A percentile compares a stretch with the other conserved stretches of the same genome.
Conservation (phyloP, 139 green algal species). For the Microglena sp. region DNA sequence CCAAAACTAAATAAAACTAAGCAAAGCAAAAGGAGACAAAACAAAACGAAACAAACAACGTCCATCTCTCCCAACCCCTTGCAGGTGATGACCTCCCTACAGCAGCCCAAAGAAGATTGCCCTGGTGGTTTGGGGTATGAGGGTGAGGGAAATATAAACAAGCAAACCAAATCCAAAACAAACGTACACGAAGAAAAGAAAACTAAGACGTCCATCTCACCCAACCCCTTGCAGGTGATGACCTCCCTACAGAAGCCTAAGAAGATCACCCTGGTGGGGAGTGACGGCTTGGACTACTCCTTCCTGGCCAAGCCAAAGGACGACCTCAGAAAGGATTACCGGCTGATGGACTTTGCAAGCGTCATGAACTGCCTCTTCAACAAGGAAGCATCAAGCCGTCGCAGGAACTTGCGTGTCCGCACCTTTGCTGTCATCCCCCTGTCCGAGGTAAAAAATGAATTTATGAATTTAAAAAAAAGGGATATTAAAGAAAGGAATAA, state of each 20-base stretch:
- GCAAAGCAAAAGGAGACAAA: too few relatives aligned
- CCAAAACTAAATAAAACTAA: too few relatives aligned
- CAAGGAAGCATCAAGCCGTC: constrained; percentile 37
- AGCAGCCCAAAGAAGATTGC: constrained; percentile 91
- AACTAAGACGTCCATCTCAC: too few relatives aligned
- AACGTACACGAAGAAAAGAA: too few relatives aligned
- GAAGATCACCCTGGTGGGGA: constrained; percentile 61
- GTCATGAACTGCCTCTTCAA: constrained; percentile 20
- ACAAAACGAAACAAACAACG: too few relatives aligned
- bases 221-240: constrained; percentile 49
- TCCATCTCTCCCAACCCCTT: too few relatives aligned
- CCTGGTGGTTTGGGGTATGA: too few relatives aligned
- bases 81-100: constrained; percentile 63
- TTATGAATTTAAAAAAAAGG: too few relatives aligned
- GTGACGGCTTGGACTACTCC: constrained; percentile 70
- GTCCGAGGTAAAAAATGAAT: constrained; percentile 59
- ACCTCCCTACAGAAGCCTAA: constrained; percentile 81
- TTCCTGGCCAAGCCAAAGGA: constrained; percentile 98
- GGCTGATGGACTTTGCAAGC: constrained; percentile 86
- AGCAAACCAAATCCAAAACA: too few relatives aligned
- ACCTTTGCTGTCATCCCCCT: constrained; percentile 85
- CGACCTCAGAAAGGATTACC: constrained; percentile 92
- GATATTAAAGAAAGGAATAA: too few relatives aligned
- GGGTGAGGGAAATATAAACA: too few relatives aligned
- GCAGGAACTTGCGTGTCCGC: constrained; percentile 68